phyloP scores from a whole-genome alignment of 2,329 filamentous ascomycete species.

The Nothopassalora personata region DNA sequence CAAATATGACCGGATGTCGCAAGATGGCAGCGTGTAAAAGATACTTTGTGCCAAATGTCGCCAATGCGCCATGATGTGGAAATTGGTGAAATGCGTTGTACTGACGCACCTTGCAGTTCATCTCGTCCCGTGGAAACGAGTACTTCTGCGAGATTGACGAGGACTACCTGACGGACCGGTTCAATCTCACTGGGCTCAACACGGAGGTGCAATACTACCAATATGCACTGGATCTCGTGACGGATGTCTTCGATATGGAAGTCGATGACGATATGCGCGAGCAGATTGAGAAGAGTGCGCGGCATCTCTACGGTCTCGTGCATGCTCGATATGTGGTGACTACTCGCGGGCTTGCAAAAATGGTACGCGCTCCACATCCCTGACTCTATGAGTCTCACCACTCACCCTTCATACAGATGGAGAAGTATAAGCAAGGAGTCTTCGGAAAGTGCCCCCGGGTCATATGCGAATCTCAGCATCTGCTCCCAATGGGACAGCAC shows the following conservation, averaged over 20 bases:
- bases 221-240: conserved; percentile 94
- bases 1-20: too few species aligned
- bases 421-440: conserved; percentile 97
- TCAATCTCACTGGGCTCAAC: conserved; percentile 95
- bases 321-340: conserved; percentile 97
- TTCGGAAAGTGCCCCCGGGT: conserved; percentile 98
- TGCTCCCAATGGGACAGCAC: conserved; percentile 90
- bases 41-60: neutral
- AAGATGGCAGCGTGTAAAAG: neutral
- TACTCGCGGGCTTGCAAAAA: conserved; percentile 86
- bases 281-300: conserved; percentile 93
- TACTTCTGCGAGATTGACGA: conserved; percentile 99
- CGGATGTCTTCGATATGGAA: conserved; percentile 96
- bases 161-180: conserved; percentile 94
- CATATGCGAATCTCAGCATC: conserved; percentile 85
- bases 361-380: conserved; percentile 58
- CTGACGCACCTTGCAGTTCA: conserved; percentile 62
- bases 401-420: conserved; percentile 58
- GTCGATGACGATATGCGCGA: conserved; percentile 98
- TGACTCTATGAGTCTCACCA: neutral
- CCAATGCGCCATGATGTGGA: neutral
- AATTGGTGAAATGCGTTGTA: neutral
- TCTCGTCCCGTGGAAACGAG: conserved; percentile 93
- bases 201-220: conserved; percentile 98
- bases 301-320: conserved; percentile 91